Conservation (phyloP, 495 filamentous ascomycete species). For the Chaetomidium leptoderma region DNA sequence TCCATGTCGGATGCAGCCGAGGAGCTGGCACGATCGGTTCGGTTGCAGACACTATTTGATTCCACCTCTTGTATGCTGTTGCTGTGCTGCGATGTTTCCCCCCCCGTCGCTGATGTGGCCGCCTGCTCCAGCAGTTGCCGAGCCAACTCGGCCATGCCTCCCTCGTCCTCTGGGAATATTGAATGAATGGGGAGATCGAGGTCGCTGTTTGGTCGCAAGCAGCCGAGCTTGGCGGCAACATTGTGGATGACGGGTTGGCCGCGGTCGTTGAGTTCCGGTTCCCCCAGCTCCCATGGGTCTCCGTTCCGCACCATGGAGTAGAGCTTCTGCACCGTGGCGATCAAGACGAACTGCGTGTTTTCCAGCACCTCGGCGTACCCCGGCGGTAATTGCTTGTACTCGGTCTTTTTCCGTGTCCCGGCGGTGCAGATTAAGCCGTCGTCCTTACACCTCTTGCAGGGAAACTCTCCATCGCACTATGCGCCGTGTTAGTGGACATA, state of each 20-base stretch:
- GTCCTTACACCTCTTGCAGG: constrained; percentile 64
- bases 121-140: constrained; percentile 46
- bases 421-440: constrained; percentile 56
- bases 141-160: constrained; percentile 48
- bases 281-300: constrained; percentile 52
- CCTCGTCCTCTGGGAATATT: constrained; percentile 52
- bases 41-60: constrained; percentile 37
- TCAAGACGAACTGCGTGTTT: constrained; percentile 54
- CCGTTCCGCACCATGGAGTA: constrained; percentile 53
- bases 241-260: constrained; percentile 55
- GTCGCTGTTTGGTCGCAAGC: constrained; percentile 52
- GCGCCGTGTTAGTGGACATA: constrained; percentile 14
- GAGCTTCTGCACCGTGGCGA: constrained; percentile 55
- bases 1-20: constrained; percentile 41
- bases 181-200: constrained; percentile 51
- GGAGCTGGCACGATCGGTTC: constrained; percentile 48
- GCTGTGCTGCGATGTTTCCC: constrained; percentile 1
- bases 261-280: constrained; percentile 54
- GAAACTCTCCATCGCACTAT: constrained; percentile 63
- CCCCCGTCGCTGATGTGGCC: constrained; percentile 23
- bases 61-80: constrained; percentile 35
- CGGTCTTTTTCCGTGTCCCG: constrained; percentile 55
- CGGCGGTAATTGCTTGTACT: constrained; percentile 54
- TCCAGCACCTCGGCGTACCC: constrained; percentile 58
- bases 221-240: constrained; percentile 53